Percentiles rank a stretch among this genome's conserved stretches.
phyloP scores from a whole-genome alignment of 2,329 filamentous ascomycete genomes.

The Microdochium paspali region DNA sequence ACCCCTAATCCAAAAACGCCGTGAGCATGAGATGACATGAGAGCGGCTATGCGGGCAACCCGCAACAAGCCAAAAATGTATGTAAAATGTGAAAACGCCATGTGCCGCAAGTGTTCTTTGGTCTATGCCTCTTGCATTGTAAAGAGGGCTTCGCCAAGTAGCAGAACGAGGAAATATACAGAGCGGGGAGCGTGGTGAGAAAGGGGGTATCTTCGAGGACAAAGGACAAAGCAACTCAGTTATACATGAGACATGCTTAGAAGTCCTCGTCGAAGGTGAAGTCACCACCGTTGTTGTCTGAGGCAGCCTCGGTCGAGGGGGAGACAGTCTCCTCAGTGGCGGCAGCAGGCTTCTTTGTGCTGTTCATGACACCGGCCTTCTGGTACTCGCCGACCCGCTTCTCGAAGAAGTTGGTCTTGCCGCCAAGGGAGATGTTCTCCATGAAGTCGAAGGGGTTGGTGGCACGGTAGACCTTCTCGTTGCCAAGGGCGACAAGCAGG shows the following conservation, averaged over 20 bases:
- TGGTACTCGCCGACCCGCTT: slow-evolving; percentile 99
- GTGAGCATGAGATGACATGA: neutral
- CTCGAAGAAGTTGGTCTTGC: slow-evolving; percentile 99
- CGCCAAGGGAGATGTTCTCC: slow-evolving; percentile 98
- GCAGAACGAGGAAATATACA: slow-evolving; percentile 6
- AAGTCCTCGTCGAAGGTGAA: slow-evolving; percentile 97
- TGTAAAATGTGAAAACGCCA: neutral
- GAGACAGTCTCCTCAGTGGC: slow-evolving; percentile 29
- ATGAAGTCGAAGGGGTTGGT: slow-evolving; percentile 99
- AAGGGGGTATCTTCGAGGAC: slow-evolving; percentile 10
- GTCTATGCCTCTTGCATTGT: neutral
- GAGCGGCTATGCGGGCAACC: neutral
- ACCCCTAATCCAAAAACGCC: neutral
- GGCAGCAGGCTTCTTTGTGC: slow-evolving; percentile 58
- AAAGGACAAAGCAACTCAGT: slow-evolving; percentile 6
- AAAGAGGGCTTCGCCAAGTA: neutral
- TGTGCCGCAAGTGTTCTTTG: neutral
- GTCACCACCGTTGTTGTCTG: slow-evolving; percentile 58
- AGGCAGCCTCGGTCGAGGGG: slow-evolving; percentile 28
- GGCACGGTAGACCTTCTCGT: slow-evolving; percentile 85
- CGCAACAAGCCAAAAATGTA: neutral
- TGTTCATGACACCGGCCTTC: slow-evolving; percentile 97
- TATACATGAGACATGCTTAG: slow-evolving; percentile 39
- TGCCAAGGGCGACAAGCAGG: slow-evolving; percentile 84
- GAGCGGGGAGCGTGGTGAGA: slow-evolving; percentile 11